A percentile compares a stretch with the other conserved stretches of the same genome.
These are phyloP conservation scores for Themeda triandra DNA, from an alignment of 176 grass and related monocot species.

Conservation along the genomic window DNA sequence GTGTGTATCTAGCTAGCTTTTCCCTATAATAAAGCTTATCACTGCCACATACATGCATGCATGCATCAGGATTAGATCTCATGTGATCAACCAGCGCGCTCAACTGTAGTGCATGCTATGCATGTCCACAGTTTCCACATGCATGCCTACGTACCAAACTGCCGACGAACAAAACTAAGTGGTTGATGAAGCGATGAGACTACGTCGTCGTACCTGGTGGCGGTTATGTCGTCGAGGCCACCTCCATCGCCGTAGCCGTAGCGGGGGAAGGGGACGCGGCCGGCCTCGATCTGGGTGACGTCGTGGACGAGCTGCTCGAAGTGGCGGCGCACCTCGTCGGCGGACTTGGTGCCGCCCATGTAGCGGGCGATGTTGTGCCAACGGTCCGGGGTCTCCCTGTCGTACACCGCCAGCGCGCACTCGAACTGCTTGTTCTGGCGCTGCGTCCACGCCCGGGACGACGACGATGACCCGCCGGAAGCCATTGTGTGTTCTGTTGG, in stretches of 20 bases:
- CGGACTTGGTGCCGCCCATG: slow-evolving; percentile 60
- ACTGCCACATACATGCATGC: neutral
- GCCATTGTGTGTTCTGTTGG: slow-evolving; percentile 19
- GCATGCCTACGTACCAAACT: neutral
- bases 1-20: neutral
- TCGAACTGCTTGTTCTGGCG: slow-evolving; percentile 77
- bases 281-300: slow-evolving; percentile 58
- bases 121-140: neutral
- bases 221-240: neutral
- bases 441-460: slow-evolving; percentile 48
- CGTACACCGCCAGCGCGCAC: slow-evolving; percentile 68
- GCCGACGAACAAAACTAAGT: too few species aligned
- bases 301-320: slow-evolving; percentile 60
- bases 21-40: slow-evolving; percentile 23
- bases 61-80: slow-evolving; percentile 35
- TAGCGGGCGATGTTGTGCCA: slow-evolving; percentile 61
- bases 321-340: slow-evolving; percentile 67
- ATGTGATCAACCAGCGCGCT: neutral
- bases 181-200: too few species aligned
- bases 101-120: neutral
- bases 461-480: neutral
- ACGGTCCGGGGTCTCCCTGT: slow-evolving; percentile 59
- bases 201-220: too few species aligned
- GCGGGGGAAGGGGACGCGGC: slow-evolving; percentile 35
- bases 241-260: neutral